Evolutionary conservation across 2,329 filamentous ascomycete genomes (phyloP), one percentile per base, ranked within the genome.

Genomic region (Pleoardoris graminearum): DNA sequence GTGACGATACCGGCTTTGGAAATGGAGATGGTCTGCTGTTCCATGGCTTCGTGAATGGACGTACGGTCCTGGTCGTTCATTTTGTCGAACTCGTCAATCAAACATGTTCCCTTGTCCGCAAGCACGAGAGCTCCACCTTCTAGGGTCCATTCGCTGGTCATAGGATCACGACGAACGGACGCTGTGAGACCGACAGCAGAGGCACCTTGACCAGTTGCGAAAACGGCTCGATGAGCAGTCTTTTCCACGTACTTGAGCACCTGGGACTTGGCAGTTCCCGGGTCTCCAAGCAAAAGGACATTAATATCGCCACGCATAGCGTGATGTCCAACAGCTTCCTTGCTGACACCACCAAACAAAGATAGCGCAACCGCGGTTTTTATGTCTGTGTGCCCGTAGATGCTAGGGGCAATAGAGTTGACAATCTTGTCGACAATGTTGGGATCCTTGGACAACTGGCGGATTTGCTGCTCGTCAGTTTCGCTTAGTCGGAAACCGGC

Each of bases 61-160:
- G 94, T 97, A 60, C 94, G 86, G 74, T 99, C 94, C 71, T 97
- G 91, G 72, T 99, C 94, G 73, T 97, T 97, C 94, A 99, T 99
- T 82, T 99, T 99, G 83, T 99, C 94, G 66, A 99, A 99, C 76
- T 99, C 94, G 67, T 99, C 94, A 58, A 99, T 99, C 25, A 99
- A 81, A 68, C 94, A 97, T 14, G 91, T 96, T 35, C 94, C 94
- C 60, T 90, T 88, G 72, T 99, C 94, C 14, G 94, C 94, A 50
- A 99, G 84, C 66, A 99, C 94, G 10, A 99, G 81, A 3, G 94
- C 94, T 69, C 94, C 94, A 58, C 94, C 94, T 77, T 99, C 94
- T 2, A 99, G 80, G 5, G 94, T 97, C 93, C 94, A 99, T 76
- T 99, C 94, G 72, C 88, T 90, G 1, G 94, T 99, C 70, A 97